Conservation (phyloP, 2,329 filamentous ascomycete species). For the Orbilia brochopaga region DNA sequence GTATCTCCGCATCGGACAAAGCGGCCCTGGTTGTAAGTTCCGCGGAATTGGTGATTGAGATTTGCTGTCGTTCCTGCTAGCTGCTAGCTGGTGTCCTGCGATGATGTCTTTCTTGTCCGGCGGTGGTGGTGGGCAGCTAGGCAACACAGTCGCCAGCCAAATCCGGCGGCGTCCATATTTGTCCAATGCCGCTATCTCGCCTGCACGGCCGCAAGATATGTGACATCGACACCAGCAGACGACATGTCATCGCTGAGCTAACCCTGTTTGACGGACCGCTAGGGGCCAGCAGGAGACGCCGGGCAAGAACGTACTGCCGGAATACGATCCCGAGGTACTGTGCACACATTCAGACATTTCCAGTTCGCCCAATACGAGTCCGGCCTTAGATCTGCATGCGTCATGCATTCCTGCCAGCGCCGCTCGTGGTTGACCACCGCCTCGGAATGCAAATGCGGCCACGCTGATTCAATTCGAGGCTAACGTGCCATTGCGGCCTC, state of each 20-base stretch:
- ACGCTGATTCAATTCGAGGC: conserved; percentile 4
- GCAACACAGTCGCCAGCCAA: conserved; percentile 6
- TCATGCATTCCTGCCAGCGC: conserved; percentile 6
- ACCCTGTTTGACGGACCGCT: neutral
- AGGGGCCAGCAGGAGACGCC: conserved; percentile 80
- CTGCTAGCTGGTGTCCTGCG: neutral
- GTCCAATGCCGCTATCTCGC: neutral
- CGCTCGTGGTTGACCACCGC: neutral
- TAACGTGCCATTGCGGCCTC: conserved; percentile 45
- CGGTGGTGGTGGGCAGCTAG: neutral
- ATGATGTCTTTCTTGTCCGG: neutral
- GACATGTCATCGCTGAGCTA: conserved; percentile 2
- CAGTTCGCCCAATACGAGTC: conserved; percentile 52
- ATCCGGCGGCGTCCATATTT: conserved; percentile 8
- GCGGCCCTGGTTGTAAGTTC: conserved; percentile 91
- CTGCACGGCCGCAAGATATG: conserved; percentile 3
- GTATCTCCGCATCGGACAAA: conserved; percentile 97
- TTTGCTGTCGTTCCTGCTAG: neutral
- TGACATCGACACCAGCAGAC: neutral
- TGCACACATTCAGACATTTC: too few relatives aligned
- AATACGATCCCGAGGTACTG: conserved; percentile 77
- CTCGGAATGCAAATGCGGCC: neutral
- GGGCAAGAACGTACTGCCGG: conserved; percentile 71
- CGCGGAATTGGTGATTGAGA: neutral
- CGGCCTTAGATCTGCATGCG: neutral